Percentiles rank a stretch among this genome's conserved stretches.
These are phyloP conservation scores for Parsonsia alboflavescens DNA, from an alignment of 257 asterid genomes.

Conservation along the genomic window DNA sequence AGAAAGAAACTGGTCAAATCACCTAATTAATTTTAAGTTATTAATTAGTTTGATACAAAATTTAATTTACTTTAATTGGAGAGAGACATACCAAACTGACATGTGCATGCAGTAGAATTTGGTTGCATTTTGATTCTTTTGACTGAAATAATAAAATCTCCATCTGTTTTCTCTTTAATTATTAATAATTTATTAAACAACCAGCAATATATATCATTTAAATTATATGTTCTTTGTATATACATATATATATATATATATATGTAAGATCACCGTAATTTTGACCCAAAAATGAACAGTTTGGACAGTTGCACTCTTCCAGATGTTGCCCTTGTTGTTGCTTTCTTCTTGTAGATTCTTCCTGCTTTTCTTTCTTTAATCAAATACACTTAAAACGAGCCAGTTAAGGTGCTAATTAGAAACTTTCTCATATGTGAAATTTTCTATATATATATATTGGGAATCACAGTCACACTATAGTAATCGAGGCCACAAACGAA, in stretches of 20 bases:
- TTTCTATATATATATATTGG: too few relatives aligned
- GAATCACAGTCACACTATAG: too few relatives aligned
- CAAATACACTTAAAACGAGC: too few relatives aligned
- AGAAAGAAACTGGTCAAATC: constrained; percentile 39
- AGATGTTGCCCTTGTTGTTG: constrained; percentile 15
- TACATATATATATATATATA: too few relatives aligned
- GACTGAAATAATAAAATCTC: constrained; percentile 31
- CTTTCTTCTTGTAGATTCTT: background rate
- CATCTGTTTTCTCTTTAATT: constrained; percentile 17
- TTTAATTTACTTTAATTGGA: background rate
- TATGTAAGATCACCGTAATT: constrained; percentile 14
- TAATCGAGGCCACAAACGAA: too few relatives aligned
- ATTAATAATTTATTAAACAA: background rate
- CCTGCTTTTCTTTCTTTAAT: background rate
- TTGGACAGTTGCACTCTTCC: constrained; percentile 31
- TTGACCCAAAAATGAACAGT: constrained; percentile 36
- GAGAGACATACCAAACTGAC: constrained; percentile 25
- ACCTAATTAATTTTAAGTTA: background rate
- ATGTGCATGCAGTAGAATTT: constrained; percentile 38
- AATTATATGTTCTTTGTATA: too few relatives aligned
- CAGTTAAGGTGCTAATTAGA: too few relatives aligned
- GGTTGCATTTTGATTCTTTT: constrained; percentile 21
- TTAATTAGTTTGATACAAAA: too few relatives aligned
- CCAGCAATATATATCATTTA: background rate
- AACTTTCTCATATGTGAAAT: too few relatives aligned